Percentiles rank a stretch among this genome's conserved stretches.
Evolutionary conservation across 2,329 filamentous ascomycete species (phyloP).

Genomic region (Fusarium torreyae): DNA sequence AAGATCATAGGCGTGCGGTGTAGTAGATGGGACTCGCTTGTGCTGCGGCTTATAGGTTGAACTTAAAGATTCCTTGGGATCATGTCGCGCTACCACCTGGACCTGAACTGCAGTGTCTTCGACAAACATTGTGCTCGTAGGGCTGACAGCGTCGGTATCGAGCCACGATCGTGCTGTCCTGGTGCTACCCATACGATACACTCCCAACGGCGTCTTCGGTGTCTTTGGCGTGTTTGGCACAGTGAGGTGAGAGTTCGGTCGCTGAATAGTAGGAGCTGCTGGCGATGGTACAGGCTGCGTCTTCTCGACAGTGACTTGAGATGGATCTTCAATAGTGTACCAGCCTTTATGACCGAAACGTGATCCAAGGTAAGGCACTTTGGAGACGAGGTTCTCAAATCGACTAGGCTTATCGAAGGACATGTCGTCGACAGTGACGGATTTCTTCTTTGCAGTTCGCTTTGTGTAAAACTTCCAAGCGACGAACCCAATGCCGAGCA

Average conservation of each 20-base stretch:
- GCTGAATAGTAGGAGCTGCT: slow-evolving; percentile 40
- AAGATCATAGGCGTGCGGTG: slow-evolving; percentile 36
- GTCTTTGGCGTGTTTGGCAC: slow-evolving; percentile 22
- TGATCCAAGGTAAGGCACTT: slow-evolving; percentile 56
- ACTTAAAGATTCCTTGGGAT: slow-evolving; percentile 32
- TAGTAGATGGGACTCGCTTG: slow-evolving; percentile 38
- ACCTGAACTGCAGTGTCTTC: slow-evolving; percentile 43
- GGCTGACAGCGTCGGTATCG: slow-evolving; percentile 41
- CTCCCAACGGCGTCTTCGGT: slow-evolving; percentile 32
- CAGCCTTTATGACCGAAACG: slow-evolving; percentile 54
- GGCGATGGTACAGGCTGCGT: slow-evolving; percentile 14
- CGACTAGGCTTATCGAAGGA: slow-evolving; percentile 45
- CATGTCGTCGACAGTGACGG: slow-evolving; percentile 37
- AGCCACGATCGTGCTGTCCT: slow-evolving; percentile 26
- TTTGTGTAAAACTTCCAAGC: slow-evolving; percentile 44
- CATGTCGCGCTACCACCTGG: slow-evolving; percentile 42
- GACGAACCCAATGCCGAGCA: slow-evolving; percentile 44
- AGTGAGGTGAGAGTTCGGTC: slow-evolving; percentile 47
- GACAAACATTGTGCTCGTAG: slow-evolving; percentile 45
- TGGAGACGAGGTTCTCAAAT: slow-evolving; percentile 48
- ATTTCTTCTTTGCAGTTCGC: slow-evolving; percentile 19
- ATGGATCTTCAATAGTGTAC: slow-evolving; percentile 54
- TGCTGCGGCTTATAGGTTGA: slow-evolving; percentile 28
- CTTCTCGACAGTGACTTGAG: slow-evolving; percentile 45
- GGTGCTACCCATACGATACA: slow-evolving; percentile 36